Evolutionary conservation across 2,329 filamentous ascomycete genomes (phyloP), one percentile per base, ranked within the genome.

Genomic region (Graphilbum fragrans): DNA sequence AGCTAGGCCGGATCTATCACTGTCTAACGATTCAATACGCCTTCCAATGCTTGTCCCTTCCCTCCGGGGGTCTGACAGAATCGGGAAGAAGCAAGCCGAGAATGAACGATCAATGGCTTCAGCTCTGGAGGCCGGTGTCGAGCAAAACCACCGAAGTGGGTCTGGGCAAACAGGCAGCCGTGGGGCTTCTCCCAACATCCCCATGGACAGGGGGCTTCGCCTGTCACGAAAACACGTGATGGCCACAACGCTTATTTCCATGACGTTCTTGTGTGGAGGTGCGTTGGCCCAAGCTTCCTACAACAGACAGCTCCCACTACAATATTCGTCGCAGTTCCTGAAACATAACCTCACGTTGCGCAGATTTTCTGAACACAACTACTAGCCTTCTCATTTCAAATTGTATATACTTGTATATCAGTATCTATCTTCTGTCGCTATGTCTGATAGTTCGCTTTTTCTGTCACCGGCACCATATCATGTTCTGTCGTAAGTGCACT

Each of bases 401-500:
- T 27, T 34, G 37, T 38, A 6, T 12, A 5, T 21, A 16, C 35
- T 18, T 2, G 8, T 16, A n/a, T 18, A 21, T 5, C 17, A 17
- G 11, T 31, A 21, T 27, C n/a, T n/a, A 2, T 16, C 12, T 36
- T 2, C 16, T 22, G 3, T 40, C 49, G 64, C 51, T 41, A 74
- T 74, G 70, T 52, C 61, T 11, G 58, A 53, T 11, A 37, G 53
- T 42, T 69, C 72, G 18, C 60, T 74, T 16, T 58, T 86, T 43
- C 70, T 74, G 44, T 78, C 78, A 19, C 71, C 74, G 37, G 80
- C 74, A 37, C 80, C 82, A 14, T 90, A 86, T 61, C 85, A 90
- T 59, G 72, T 90, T 45, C 64, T 88, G 47, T 77, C 78, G 80
- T 86, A 69, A 49, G 63, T 57, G 19, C 37, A 11, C 11, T 16